Base-by-base conservation (phyloP, 176 grass and related monocot species). In the Lolium rigidum region DNA sequence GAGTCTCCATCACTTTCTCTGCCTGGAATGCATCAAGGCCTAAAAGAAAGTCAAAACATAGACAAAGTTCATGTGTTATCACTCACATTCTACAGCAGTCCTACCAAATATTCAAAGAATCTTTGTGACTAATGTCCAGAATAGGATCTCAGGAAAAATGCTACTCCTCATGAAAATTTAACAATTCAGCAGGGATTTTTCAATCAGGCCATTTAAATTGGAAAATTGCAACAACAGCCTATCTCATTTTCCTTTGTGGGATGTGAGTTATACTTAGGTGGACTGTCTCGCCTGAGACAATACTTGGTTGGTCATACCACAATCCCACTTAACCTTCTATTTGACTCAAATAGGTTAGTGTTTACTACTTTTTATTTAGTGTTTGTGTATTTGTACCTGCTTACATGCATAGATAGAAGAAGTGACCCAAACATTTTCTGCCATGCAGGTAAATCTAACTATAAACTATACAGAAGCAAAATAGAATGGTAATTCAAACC, bases 1-100 rank as follows among this genome's bases (percentile, higher is more conserved):
- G 92, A 73, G 97, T 96, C 70, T 99, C 97, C 97, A 99, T 99
- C 81, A 99, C 97, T 78, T 99, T 96, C 88, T 99, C 97, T 72
- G 94, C 97, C 90, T 96, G 97, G 74, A 99, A 99, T 18, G 97
- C 94, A 94, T 96, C 97, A 85, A 96, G 94, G 52, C 97, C 97
- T 99, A 70, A 81, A 77, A 76, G 18, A 17, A 48, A 86, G 48
- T 1, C 15, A 87, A 80, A 14, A 21, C 9, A 69, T 66, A 46
- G 55, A 66, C 24, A 73, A 78, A 79, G 0, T 49, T 56, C 64
- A 20, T 46, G 60, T 21, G 38, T 1, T 82, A 48, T 21, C 77
- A 88, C 13, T 80, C 12, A 80, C 2, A 55, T 37, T 62, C 71
- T 62, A 5, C 8, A 74, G 41, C 0, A 24, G 25, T 31, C 68